Conservation (phyloP, 2,329 filamentous ascomycete genomes). For the Aquanectria penicillioides region DNA sequence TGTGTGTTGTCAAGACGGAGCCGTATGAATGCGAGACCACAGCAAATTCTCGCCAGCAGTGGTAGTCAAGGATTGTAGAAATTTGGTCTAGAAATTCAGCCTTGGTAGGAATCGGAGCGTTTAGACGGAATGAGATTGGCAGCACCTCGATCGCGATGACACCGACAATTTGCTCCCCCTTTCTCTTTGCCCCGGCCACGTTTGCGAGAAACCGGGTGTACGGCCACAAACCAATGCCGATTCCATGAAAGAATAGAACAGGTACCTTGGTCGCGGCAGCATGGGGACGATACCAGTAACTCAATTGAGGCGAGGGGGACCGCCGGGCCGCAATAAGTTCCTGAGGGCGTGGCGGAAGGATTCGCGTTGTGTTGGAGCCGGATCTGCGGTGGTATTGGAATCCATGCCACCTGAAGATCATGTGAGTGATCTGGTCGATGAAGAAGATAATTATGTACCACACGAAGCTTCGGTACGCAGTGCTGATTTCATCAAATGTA, state of each 20-base stretch:
- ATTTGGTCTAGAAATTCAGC: slow-evolving; percentile 67
- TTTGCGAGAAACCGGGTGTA: slow-evolving; percentile 67
- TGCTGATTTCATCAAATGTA: slow-evolving; percentile 71
- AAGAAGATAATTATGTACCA: slow-evolving; percentile 70
- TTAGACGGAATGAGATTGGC: slow-evolving; percentile 71
- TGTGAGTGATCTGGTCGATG: slow-evolving; percentile 62
- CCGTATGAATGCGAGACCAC: slow-evolving; percentile 73
- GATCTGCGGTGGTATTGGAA: slow-evolving; percentile 62
- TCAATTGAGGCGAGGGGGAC: slow-evolving; percentile 61
- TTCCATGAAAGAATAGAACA: slow-evolving; percentile 76
- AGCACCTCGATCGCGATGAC: slow-evolving; percentile 74
- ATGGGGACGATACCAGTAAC: slow-evolving; percentile 75
- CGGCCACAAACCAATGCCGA: slow-evolving; percentile 73
- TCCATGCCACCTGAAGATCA: slow-evolving; percentile 56
- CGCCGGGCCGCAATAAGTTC: slow-evolving; percentile 54
- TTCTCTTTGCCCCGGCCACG: slow-evolving; percentile 51
- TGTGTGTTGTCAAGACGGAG: slow-evolving; percentile 69
- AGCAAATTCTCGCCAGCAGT: slow-evolving; percentile 67
- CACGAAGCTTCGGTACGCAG: slow-evolving; percentile 68
- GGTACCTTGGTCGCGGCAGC: slow-evolving; percentile 59
- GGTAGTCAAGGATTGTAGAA: slow-evolving; percentile 63
- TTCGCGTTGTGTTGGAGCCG: slow-evolving; percentile 39
- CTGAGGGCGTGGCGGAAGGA: slow-evolving; percentile 69
- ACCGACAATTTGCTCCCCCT: slow-evolving; percentile 58
- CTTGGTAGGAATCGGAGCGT: slow-evolving; percentile 60